Base-by-base conservation (phyloP, 129 eudicot species). In the Flaveria robusta region DNA sequence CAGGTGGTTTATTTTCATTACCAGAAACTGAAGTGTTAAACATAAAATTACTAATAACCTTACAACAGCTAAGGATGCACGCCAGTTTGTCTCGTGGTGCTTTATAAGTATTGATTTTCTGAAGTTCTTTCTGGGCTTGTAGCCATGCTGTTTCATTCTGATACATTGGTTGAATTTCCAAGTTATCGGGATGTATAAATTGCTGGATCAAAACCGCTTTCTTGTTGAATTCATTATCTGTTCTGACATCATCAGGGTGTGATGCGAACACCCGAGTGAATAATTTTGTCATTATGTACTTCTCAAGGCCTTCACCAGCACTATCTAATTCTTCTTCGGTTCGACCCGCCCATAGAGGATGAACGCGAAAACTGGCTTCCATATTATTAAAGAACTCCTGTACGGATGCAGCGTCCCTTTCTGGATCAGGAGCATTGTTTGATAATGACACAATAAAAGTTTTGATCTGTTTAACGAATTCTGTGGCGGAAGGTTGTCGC, bases 291-390 rank as follows among this genome's bases (percentile, higher is more conserved):
- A 92, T 85, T 52, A 92, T 83, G 82, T 92, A 90, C 55, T 92
- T 92, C 81, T 92, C 96, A 27, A 90, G 90, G 68, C 96, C 98
- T 89, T 94, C 97, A 79, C 96, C 88, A 24, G 98, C 93, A 52
- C 87, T 94, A 56, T 94, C 97, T 71, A 94, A 82, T 74, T 94
- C 98, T 72, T 91, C 96, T 79, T 94, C 96, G 1, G 91, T 91
- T 59, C 87, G 90, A 41, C 88, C 97, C 9, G 84, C 88, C 98
- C 98, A 94, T 70, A 91, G 88, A 1, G 97, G 81, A 73, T 94
- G 98, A 64, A 91, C 90, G 68, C 89, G 76, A 67, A 94, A 94
- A 79, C 87, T 88, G 18, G 86, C 82, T 80, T 91, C 98, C 98
- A 91, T 94, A 70, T 85, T 91, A 62, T 75, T 45, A 56, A 91